A percentile compares a stretch with the other conserved stretches of the same genome.
These are phyloP conservation scores for Candida insectorum DNA, from an alignment of 805 yeast species.

Conservation along the genomic window DNA sequence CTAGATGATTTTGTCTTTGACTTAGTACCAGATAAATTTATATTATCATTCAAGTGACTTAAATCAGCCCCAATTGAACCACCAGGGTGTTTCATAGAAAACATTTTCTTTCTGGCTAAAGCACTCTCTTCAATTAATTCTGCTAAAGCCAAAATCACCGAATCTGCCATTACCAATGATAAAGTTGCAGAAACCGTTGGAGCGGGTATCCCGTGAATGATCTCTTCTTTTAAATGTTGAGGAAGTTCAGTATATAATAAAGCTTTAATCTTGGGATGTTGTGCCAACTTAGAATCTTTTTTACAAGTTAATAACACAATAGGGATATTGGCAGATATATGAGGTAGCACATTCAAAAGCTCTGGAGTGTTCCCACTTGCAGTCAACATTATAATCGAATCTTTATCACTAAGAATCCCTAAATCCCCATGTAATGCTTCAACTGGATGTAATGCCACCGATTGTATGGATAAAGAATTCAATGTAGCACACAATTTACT, in stretches of 20 bases:
- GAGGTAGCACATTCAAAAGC: constrained; percentile 54
- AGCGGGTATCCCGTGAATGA: constrained; percentile 76
- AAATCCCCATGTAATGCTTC: constrained; percentile 92
- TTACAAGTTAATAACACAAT: constrained; percentile 63
- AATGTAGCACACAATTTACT: constrained; percentile 76
- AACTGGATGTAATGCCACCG: constrained; percentile 71
- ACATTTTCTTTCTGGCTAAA: constrained; percentile 48
- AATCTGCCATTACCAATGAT: constrained; percentile 73
- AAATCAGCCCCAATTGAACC: constrained; percentile 74
- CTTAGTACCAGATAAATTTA: constrained; percentile 7
- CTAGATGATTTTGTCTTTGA: constrained; percentile 7
- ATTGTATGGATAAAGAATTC: constrained; percentile 70
- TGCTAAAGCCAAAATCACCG: constrained; percentile 68
- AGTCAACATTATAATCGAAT: constrained; percentile 61
- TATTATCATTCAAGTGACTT: constrained; percentile 29
- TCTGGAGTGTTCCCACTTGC: constrained; percentile 87
- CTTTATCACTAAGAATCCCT: constrained; percentile 59
- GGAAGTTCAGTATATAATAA: constrained; percentile 66
- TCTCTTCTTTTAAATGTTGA: constrained; percentile 50
- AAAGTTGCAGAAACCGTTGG: constrained; percentile 85
- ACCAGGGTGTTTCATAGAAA: constrained; percentile 82
- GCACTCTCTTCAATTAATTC: constrained; percentile 62
- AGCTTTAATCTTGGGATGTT: constrained; percentile 46
- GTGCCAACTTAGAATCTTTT: constrained; percentile 52
- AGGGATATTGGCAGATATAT: constrained; percentile 51